Evolutionary conservation across 768 basidiomycete genomes (phyloP).

Genomic region (Tulasnella sp.): DNA sequence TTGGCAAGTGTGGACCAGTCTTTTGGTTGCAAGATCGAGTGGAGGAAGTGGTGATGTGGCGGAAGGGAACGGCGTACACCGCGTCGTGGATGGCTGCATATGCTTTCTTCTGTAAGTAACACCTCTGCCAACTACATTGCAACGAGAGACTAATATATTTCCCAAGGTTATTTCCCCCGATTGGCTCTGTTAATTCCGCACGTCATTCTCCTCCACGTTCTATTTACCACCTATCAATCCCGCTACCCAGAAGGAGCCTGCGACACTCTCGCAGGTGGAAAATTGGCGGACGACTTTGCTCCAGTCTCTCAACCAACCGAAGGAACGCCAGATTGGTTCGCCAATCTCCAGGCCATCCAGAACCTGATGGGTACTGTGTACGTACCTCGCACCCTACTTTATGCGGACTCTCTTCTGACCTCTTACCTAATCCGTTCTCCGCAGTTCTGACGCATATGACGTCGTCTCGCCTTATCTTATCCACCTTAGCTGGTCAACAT

Average conservation of each 20-base stretch:
- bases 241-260: conserved; percentile 22
- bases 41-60: conserved; percentile 82
- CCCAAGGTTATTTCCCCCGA: conserved; percentile 66
- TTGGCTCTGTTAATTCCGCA: conserved; percentile 66
- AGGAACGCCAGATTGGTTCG: conserved; percentile 71
- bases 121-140: background rate
- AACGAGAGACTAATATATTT: background rate
- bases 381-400: conserved; percentile 30
- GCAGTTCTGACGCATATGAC: conserved; percentile 57
- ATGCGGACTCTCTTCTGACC: conserved; percentile 9
- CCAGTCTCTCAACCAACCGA: conserved; percentile 37
- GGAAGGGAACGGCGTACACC: conserved; percentile 63
- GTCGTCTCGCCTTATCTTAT: conserved; percentile 43
- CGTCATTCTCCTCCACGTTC: conserved; percentile 48
- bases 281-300: background rate
- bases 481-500: conserved; percentile 45
- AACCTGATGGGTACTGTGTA: conserved; percentile 83
- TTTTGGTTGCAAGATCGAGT: conserved; percentile 87
- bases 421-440: conserved; percentile 37
- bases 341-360: conserved; percentile 82
- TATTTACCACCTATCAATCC: conserved; percentile 58
- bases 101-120: conserved; percentile 64
- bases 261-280: background rate
- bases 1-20: conserved; percentile 63
- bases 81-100: conserved; percentile 67